Base-by-base conservation (phyloP, 2,329 filamentous ascomycete genomes). In the Aureobasidium sp. region DNA sequence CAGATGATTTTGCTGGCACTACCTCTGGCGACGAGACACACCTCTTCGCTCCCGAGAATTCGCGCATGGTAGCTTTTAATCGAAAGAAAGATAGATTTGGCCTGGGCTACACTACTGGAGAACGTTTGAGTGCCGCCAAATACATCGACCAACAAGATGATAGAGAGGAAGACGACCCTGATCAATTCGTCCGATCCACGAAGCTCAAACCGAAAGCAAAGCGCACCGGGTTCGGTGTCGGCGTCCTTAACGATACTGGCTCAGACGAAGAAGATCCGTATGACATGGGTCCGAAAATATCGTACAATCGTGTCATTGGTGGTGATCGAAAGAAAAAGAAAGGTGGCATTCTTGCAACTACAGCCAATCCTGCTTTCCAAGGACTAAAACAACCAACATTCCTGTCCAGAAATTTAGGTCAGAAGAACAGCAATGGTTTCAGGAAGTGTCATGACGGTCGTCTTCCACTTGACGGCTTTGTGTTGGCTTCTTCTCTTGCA, bases 221-320 rank as follows among this genome's bases (percentile, higher is more conserved):
- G 69, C 75, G 73, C 68, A 84, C 88, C 2, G 90, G 89, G 0
- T 90, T 97, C 66, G 93, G 93, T 0, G 87, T 96, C 15, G 93
- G 93, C 0, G 81, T 97, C 1, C 76, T 97, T 50, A 97, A 97
- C 69, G 93, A 97, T 67, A 94, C 87, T 23, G 92, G 91, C 12
- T 97, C 93, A 5, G 94, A 97, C 67, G 92, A 97, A 50, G 94
- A 97, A 69, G 92, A 97, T 69, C 89, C 91, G 0, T 97, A 96
- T 71, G 89, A 93, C 63, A 87, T 97, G 59, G 93, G 93, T 0
- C 94, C 94, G 0, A 88, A 86, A 67, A 95, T 97, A 72, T 90
- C 87, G 13, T 96, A 96, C 74, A 96, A 90, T 68, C 84, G 87
- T 44, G 82, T 87, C 5, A 84, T 97, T 64, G 91, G 90, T 20